These are phyloP conservation scores for Carnegiea gigantea DNA, from an alignment of 179 eudicot species.

Conservation along the genomic window DNA sequence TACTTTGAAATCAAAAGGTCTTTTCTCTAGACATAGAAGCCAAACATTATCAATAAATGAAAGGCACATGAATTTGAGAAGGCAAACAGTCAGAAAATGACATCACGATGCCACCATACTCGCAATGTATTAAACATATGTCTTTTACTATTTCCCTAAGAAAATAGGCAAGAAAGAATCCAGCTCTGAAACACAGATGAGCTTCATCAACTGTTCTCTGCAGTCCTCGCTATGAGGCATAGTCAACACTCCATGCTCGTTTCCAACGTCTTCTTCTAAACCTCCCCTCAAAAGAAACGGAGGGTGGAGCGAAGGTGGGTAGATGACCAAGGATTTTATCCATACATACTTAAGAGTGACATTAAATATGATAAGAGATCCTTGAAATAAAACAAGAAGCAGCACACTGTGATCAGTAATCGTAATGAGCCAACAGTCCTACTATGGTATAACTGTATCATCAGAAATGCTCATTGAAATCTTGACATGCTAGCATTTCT, in stretches of 20 bases:
- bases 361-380: not conserved
- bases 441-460: not conserved
- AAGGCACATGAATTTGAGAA: not conserved
- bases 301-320: too few species aligned
- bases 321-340: not conserved
- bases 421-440: not conserved
- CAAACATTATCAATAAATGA: not conserved
- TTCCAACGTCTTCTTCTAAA: not conserved
- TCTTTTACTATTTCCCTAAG: not conserved
- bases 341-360: not conserved
- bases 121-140: not conserved
- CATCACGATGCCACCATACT: not conserved
- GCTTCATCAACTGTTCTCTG: not conserved
- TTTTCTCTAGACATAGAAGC: too few species aligned
- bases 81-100: not conserved
- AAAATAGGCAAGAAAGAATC: not conserved
- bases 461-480: too few species aligned
- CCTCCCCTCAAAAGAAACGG: too few species aligned
- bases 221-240: not conserved
- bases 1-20: too few species aligned
- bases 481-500: not conserved
- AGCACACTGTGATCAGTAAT: not conserved
- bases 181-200: not conserved
- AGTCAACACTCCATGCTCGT: not conserved
- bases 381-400: not conserved